A percentile compares a stretch with the other conserved stretches of the same genome.
phyloP scores from a whole-genome alignment of 2,329 filamentous ascomycete species.

The Cordyceps farinosa region DNA sequence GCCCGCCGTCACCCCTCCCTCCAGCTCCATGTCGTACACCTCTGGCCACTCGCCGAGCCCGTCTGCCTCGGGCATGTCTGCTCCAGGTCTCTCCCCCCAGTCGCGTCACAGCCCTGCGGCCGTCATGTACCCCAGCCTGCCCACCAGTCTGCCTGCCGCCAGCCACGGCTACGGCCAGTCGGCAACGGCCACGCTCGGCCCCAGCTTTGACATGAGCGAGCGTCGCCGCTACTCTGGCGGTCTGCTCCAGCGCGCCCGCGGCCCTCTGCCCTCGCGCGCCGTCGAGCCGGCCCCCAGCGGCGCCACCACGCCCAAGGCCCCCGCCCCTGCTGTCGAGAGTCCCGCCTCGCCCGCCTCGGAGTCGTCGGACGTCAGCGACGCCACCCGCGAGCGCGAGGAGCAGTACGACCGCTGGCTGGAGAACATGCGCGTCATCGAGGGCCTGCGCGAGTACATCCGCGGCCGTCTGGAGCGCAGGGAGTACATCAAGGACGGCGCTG shows the following conservation, averaged over 20 bases:
- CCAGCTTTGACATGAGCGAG: slow-evolving; percentile 60
- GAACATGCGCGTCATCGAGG: slow-evolving; percentile 63
- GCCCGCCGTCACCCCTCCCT: slow-evolving; percentile 72
- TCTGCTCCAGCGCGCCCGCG: slow-evolving; percentile 59
- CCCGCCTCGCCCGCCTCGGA: slow-evolving; percentile 53
- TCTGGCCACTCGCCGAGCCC: slow-evolving; percentile 72
- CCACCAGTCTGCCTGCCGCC: slow-evolving; percentile 54
- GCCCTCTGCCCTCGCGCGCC: slow-evolving; percentile 33
- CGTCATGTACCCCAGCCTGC: slow-evolving; percentile 70
- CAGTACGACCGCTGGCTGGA: slow-evolving; percentile 63
- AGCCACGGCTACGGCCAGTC: slow-evolving; percentile 67
- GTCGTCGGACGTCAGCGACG: slow-evolving; percentile 48
- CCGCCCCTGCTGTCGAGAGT: slow-evolving; percentile 33
- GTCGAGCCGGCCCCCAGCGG: slow-evolving; percentile 38
- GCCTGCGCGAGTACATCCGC: slow-evolving; percentile 55
- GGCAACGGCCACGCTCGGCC: slow-evolving; percentile 67
- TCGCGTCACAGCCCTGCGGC: slow-evolving; percentile 58
- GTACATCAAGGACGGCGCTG: slow-evolving; percentile 39
- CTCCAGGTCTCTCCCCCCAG: slow-evolving; percentile 47
- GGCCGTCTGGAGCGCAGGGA: slow-evolving; percentile 55
- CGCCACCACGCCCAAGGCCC: slow-evolving; percentile 41
- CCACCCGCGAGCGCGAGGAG: slow-evolving; percentile 55
- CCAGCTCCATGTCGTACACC: slow-evolving; percentile 71
- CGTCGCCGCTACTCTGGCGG: slow-evolving; percentile 64
- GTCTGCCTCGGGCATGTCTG: slow-evolving; percentile 65